phyloP scores from a whole-genome alignment of 306 rosid genomes.

The Cucurbita argyrosperma region DNA sequence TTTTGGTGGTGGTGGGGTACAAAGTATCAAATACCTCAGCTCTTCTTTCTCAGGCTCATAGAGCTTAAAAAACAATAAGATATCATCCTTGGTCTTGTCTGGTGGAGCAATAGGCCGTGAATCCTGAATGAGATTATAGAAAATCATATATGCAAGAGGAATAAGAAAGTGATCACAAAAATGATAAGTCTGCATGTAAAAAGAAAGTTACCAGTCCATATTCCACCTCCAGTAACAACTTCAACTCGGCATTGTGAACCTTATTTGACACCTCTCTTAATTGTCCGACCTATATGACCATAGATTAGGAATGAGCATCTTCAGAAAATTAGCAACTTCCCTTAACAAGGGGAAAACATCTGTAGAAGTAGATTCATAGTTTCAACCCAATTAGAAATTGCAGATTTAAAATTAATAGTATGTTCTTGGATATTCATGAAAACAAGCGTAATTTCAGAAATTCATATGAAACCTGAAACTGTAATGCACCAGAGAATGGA shows the following conservation, averaged over 20 bases:
- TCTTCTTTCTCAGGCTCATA: constrained; percentile 76
- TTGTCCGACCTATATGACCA: constrained; percentile 53
- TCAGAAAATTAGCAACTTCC: constrained; percentile 2
- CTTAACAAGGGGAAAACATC: neutral
- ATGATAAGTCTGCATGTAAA: constrained; percentile 5
- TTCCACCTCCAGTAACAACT: constrained; percentile 67
- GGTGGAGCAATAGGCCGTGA: constrained; percentile 46
- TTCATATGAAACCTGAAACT: neutral
- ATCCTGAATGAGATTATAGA: constrained; percentile 33
- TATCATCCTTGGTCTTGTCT: constrained; percentile 66
- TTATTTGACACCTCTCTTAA: constrained; percentile 59
- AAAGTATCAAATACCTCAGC: constrained; percentile 43
- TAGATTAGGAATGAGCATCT: neutral
- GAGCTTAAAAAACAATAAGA: constrained; percentile 71
- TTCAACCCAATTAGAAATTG: neutral
- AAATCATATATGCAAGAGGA: constrained; percentile 5
- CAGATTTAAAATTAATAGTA: neutral
- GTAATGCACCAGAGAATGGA: neutral
- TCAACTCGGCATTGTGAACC: constrained; percentile 59
- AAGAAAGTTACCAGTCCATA: constrained; percentile 39
- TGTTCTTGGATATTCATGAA: neutral
- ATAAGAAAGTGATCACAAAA: neutral
- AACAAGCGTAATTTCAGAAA: neutral
- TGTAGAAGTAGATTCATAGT: neutral
- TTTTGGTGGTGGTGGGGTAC: neutral